phyloP scores from a whole-genome alignment of 148 eudicot genomes.

The Silene conica region DNA sequence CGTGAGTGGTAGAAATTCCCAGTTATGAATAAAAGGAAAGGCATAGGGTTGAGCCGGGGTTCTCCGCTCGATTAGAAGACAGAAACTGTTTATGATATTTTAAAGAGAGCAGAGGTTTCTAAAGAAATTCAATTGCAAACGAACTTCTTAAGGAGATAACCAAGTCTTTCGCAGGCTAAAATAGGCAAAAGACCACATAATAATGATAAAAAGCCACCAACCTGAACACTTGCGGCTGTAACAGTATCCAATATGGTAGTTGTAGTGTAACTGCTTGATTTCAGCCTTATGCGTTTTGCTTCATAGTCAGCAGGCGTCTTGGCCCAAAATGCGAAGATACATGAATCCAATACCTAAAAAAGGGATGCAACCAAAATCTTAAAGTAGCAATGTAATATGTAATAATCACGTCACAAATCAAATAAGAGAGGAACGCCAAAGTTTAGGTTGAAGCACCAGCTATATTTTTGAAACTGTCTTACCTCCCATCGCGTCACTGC shows the following conservation, averaged over 20 bases:
- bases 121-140: no score
- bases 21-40: no score
- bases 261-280: conserved; percentile 81
- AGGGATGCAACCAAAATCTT: conserved; percentile 2
- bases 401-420: background rate
- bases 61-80: no score
- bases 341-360: conserved; percentile 71
- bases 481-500: conserved; percentile 80
- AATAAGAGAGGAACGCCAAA: background rate
- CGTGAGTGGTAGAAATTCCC: no score
- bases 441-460: background rate
- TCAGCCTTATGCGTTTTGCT: conserved; percentile 71
- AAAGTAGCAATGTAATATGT: background rate
- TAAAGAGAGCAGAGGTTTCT: no score
- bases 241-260: conserved; percentile 74
- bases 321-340: conserved; percentile 91
- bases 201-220: conserved; percentile 15
- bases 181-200: background rate
- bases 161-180: background rate
- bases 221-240: conserved; percentile 94
- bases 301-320: conserved; percentile 65
- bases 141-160: background rate
- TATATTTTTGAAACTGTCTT: conserved; percentile 9
- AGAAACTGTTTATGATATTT: no score
- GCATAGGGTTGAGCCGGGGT: no score